phyloP scores from a whole-genome alignment of 179 eudicot species.

The Corrigiola litoralis region DNA sequence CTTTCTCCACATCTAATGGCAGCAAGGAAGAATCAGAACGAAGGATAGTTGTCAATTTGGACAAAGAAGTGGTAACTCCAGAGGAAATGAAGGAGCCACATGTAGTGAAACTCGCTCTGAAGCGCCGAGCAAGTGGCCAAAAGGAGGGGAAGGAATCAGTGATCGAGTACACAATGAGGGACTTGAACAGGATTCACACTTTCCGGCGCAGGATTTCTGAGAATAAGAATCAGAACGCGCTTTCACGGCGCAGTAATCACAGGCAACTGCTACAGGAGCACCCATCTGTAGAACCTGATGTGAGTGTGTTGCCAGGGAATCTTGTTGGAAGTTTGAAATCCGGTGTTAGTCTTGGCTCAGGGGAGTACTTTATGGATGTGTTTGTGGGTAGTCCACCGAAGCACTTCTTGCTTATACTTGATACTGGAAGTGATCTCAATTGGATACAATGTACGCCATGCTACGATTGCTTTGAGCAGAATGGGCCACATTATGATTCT shows the following conservation, averaged over 20 bases:
- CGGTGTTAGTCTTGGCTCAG: constrained; percentile 49
- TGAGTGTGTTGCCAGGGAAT: constrained; percentile 36
- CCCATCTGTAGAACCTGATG: constrained; percentile 16
- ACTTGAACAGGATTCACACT: constrained; percentile 58
- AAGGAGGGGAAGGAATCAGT: constrained; percentile 30
- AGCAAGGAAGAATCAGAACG: constrained; percentile 13
- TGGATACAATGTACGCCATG: constrained; percentile 49
- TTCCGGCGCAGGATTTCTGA: constrained; percentile 56
- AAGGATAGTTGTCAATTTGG: constrained; percentile 8
- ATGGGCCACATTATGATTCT: constrained; percentile 37
- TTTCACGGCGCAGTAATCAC: constrained; percentile 33
- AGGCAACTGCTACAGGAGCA: constrained; percentile 31
- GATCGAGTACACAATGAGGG: constrained; percentile 47
- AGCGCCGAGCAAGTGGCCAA: constrained; percentile 34
- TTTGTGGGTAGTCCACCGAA: constrained; percentile 44
- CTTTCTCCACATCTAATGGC: constrained; percentile 26
- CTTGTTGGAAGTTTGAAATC: constrained; percentile 63
- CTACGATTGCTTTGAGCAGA: constrained; percentile 40
- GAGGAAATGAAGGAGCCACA: not conserved
- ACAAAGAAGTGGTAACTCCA: not conserved
- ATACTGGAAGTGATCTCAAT: constrained; percentile 51
- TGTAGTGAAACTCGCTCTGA: constrained; percentile 57
- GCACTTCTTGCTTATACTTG: constrained; percentile 34
- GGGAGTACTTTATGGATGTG: constrained; percentile 53
- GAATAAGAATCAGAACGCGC: constrained; percentile 55